Evolutionary conservation across 177 flowering plant genomes (phyloP), one percentile per base, ranked within the genome.

Genomic region (Vitis hybrid): DNA sequence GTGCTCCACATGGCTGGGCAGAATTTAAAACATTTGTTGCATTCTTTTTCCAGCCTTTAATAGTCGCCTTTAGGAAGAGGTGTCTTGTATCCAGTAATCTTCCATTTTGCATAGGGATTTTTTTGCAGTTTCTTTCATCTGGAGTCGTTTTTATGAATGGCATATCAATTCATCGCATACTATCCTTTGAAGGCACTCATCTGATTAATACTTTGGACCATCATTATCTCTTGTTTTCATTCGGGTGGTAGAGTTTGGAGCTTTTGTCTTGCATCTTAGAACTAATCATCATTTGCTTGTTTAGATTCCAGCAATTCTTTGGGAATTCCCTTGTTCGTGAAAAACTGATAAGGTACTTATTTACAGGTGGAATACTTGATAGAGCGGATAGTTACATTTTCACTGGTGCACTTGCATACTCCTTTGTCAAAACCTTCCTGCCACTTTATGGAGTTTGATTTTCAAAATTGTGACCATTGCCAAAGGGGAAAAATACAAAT

Each of bases 331-430:
- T 15, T 52, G 62, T 16, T 55, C 15, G 50, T 51, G 19, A 19
- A 55, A 50, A 71, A 26, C 55, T 60, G 51, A 60, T 31, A 12
- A 9, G 49, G 3, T 69, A 19, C 20, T 59, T 49, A 1, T 74
- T 56, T 80, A 84, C 91, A 95, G 99, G 99, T 68, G 97, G 99
- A 55, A 83, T 96, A 74, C 83, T 96, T 39, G 99, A 96, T 75
- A 85, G 97, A 73, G 92, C 83, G 60, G 97, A 96, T 70, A 92
- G 98, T 82, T 96, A 94, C 72, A 72, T 93, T 2, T 96, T 96
- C 82, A 93, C 98, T 0, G 99, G 99, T 45, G 97, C 98, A 48
- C 90, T 96, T 29, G 90, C 90, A 16, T 92, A 90, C 81, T 90
- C 98, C 60, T 94, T 88, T 72, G 86, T 94, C 73, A 92, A 87